Conservation (phyloP, 176 grass and related monocot genomes). For the Aegilops sharonensis region DNA sequence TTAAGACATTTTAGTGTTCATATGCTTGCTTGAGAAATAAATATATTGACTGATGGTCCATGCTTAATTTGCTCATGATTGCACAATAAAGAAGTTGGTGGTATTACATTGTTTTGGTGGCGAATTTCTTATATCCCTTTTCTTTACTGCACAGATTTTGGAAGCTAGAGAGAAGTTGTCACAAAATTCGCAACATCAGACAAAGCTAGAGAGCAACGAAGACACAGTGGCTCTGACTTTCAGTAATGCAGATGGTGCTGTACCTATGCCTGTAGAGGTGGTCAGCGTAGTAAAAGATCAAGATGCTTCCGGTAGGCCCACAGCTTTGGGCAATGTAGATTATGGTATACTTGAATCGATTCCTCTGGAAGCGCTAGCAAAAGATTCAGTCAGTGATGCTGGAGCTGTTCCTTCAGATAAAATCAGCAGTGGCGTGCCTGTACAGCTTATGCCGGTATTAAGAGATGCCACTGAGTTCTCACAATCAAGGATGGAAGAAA, state of each 20-base stretch:
- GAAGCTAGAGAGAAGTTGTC: slow-evolving; percentile 57
- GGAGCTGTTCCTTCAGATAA: slow-evolving; percentile 32
- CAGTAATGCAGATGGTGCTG: slow-evolving; percentile 20
- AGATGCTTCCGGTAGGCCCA: slow-evolving; percentile 16
- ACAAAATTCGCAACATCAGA: slow-evolving; percentile 38
- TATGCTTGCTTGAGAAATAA: not conserved
- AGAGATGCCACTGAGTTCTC: not conserved
- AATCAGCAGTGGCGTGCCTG: slow-evolving; percentile 24
- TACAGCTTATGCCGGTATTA: slow-evolving; percentile 24
- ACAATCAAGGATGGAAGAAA: slow-evolving; percentile 33
- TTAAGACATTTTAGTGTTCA: not conserved
- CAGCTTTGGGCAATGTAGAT: slow-evolving; percentile 30
- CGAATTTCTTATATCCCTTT: slow-evolving; percentile 15
- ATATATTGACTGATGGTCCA: not conserved
- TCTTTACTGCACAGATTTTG: slow-evolving; percentile 50
- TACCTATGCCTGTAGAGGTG: slow-evolving; percentile 1
- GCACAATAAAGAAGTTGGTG: not conserved
- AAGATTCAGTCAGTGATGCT: not conserved
- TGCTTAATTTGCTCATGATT: not conserved
- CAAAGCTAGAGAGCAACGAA: slow-evolving; percentile 38
- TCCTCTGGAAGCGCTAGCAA: not conserved
- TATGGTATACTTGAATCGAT: slow-evolving; percentile 24
- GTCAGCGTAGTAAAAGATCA: slow-evolving; percentile 17
- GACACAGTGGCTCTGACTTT: not conserved
- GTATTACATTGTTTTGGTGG: slow-evolving; percentile 19